Base-by-base conservation (phyloP, 352 stramenopile genomes). In the Globisporangium iwayamae region DNA sequence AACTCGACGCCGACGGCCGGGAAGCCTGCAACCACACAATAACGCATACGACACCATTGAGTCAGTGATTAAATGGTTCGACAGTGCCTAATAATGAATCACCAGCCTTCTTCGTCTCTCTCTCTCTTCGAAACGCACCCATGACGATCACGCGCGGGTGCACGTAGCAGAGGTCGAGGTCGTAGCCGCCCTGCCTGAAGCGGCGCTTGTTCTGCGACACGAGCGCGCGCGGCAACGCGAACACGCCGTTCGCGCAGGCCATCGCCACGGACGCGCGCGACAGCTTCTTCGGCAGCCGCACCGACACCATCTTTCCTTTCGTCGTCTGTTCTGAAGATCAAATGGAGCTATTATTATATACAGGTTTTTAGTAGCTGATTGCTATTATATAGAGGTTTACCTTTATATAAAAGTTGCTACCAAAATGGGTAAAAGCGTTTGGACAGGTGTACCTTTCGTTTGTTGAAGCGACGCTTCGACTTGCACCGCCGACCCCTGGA, bases 161-260 rank as follows among this genome's bases (percentile, higher is more conserved):
- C 57, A 92, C 57, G 66, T 90, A 92, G 65, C 74, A 78, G 65
- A 92, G 71, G 55, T 92, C 83, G 25, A 92, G 70, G 63, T 90
- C 78, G 47, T 79, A 92, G 56, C 79, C 81, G 48, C 78, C 72
- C 43, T 80, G 56, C 43, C 78, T 71, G 63, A 79, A 90, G 57
- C 83, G 81, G 16, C 75, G 73, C 61, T 89, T 92, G 77, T 92
- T 90, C 66, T 92, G 81, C 51, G 83, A 92, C 53, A 92, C 83
- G 58, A 91, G 79, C 47, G 75, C 67, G 71, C 83, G 76, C 30
- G 83, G 77, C 32, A 91, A 28, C 7, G 72, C 69, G 45, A 86
- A 71, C 51, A 91, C 45, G 34, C 62, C 50, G 57, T 69, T 72
- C 10, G 62, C 45, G 50, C 73, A 84, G 41, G 65, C 30, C 30